Evolutionary conservation across 306 rosid species (phyloP).

Genomic region (Acmispon strigosus): DNA sequence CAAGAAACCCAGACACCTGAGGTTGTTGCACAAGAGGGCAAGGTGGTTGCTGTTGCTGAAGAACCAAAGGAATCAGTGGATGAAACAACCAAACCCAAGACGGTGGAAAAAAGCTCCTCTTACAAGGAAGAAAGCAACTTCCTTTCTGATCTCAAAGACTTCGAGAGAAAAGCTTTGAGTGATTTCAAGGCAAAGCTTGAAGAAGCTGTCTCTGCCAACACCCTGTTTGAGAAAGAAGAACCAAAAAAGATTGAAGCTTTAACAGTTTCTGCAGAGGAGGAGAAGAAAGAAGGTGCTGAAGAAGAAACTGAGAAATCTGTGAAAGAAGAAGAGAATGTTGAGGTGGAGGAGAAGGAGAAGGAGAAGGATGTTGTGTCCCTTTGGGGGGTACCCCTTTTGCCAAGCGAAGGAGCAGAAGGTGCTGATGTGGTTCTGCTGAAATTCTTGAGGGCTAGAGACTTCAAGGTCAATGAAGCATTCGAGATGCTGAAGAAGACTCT

Average conservation of each 20-base stretch:
- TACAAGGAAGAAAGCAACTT: constrained; percentile 43
- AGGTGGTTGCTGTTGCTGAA: neutral
- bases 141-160: constrained; percentile 41
- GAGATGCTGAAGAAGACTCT: constrained; percentile 50
- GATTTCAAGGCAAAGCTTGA: constrained; percentile 39
- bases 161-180: constrained; percentile 33
- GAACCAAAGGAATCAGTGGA: neutral
- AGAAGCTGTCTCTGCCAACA: constrained; percentile 29
- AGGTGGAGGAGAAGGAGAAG: neutral
- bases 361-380: constrained; percentile 24
- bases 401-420: constrained; percentile 33
- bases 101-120: constrained; percentile 31
- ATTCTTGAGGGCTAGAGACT: constrained; percentile 49
- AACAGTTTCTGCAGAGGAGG: neutral
- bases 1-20: constrained; percentile 20
- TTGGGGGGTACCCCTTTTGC: constrained; percentile 42
- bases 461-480: constrained; percentile 35
- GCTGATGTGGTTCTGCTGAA: constrained; percentile 36
- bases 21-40: constrained; percentile 10
- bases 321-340: neutral
- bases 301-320: neutral
- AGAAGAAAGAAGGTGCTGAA: neutral
- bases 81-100: constrained; percentile 1
- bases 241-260: neutral
- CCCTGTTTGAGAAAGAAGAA: constrained; percentile 23